phyloP scores from a whole-genome alignment of 768 basidiomycete genomes.

The Amanita phalloides region DNA sequence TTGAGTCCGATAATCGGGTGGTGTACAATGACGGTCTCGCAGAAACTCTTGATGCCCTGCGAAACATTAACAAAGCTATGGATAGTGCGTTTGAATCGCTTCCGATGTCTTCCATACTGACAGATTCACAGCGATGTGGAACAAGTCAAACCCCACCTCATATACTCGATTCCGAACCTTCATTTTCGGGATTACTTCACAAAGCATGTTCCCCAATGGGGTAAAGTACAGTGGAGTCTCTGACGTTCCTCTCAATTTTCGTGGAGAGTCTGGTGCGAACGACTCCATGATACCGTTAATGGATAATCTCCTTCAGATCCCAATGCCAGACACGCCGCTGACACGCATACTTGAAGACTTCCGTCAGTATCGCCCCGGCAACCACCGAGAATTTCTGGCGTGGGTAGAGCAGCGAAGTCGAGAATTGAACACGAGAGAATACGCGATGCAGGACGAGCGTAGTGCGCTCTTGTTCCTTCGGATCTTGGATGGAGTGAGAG shows the following conservation, averaged over 20 bases:
- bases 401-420: conserved; percentile 12
- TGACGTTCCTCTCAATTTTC: conserved; percentile 16
- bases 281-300: conserved; percentile 20
- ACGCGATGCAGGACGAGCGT: conserved; percentile 11
- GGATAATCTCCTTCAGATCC: conserved; percentile 20
- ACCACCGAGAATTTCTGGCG: conserved; percentile 18
- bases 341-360: conserved; percentile 20
- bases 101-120: not conserved
- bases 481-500: conserved; percentile 12
- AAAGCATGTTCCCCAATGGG: conserved; percentile 21
- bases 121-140: conserved; percentile 14
- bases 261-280: conserved; percentile 22
- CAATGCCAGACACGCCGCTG: conserved; percentile 12
- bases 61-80: not conserved
- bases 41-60: not conserved
- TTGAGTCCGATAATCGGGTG: conserved; percentile 10
- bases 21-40: conserved; percentile 10
- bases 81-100: not conserved
- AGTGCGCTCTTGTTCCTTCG: conserved; percentile 14
- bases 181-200: conserved; percentile 21
- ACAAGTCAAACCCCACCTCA: conserved; percentile 14
- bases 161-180: conserved; percentile 23
- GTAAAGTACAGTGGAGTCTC: conserved; percentile 21
- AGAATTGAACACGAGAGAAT: conserved; percentile 10
- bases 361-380: conserved; percentile 13